These are phyloP conservation scores for Centaurea solstitialis DNA, from an alignment of 129 eudicot species.

Conservation along the genomic window DNA sequence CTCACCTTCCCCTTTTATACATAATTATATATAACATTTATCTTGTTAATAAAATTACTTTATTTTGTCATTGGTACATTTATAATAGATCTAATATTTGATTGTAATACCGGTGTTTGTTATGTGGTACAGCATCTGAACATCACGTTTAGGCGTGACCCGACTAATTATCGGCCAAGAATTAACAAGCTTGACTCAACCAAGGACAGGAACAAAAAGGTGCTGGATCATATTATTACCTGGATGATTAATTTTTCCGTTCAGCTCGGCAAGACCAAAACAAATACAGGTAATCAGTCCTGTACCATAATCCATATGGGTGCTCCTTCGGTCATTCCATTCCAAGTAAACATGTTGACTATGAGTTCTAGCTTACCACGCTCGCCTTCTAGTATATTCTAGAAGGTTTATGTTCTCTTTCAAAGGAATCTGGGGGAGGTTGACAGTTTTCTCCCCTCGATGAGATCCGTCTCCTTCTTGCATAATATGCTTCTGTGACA, in stretches of 20 bases:
- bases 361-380: neutral
- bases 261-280: neutral
- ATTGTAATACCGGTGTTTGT: neutral
- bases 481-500: neutral
- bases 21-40: neutral
- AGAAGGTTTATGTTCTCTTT: neutral
- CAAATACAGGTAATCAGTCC: neutral
- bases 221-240: slow-evolving; percentile 87
- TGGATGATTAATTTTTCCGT: slow-evolving; percentile 59
- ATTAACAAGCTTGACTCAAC: slow-evolving; percentile 87
- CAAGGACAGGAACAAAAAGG: slow-evolving; percentile 89
- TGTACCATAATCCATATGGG: neutral
- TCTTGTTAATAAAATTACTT: neutral
- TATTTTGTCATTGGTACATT: neutral
- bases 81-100: neutral
- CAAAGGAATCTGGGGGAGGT: neutral
- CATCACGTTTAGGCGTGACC: slow-evolving; percentile 83
- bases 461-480: neutral
- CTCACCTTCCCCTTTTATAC: neutral
- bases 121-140: slow-evolving; percentile 64
- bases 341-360: neutral
- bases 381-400: neutral
- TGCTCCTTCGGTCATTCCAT: neutral
- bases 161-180: slow-evolving; percentile 79
- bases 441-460: neutral